Conservation (phyloP, 2,329 filamentous ascomycete genomes). For the Metarhizium robertsii region DNA sequence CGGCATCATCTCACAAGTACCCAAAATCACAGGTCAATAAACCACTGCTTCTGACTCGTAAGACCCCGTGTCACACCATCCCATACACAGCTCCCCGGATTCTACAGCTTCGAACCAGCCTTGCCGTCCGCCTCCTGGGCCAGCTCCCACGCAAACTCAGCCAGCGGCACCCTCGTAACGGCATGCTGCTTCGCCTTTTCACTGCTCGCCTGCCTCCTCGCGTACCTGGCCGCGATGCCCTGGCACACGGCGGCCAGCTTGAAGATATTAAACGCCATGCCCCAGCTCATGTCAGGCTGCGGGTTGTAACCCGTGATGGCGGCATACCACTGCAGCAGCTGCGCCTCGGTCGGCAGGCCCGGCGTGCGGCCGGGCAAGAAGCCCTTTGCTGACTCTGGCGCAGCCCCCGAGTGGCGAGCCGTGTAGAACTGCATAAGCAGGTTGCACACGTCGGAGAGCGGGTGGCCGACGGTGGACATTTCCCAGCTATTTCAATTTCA, state of each 20-base stretch:
- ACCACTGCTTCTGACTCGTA: too few relatives aligned
- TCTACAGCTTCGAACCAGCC: constrained; percentile 18
- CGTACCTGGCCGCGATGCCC: constrained; percentile 85
- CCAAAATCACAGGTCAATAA: too few relatives aligned
- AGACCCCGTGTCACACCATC: too few relatives aligned
- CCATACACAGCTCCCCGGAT: too few relatives aligned
- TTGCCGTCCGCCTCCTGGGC: constrained; percentile 37
- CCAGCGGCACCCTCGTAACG: constrained; percentile 59
- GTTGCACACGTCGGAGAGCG: constrained; percentile 83
- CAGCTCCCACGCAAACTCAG: constrained; percentile 68
- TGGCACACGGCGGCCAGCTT: constrained; percentile 59
- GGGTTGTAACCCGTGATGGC: constrained; percentile 61
- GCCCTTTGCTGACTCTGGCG: constrained; percentile 24
- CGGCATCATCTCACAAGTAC: too few relatives aligned
- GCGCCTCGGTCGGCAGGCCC: constrained; percentile 44
- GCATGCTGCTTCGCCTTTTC: constrained; percentile 68
- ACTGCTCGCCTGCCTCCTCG: constrained; percentile 80
- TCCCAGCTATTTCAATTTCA: constrained; percentile 57
- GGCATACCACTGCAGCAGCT: constrained; percentile 33
- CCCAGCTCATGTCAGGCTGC: constrained; percentile 48
- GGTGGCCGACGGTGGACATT: constrained; percentile 97
- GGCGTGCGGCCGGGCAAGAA: constrained; percentile 56
- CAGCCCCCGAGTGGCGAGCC: constrained; percentile 16
- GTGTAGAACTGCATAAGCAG: constrained; percentile 40
- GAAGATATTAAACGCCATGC: constrained; percentile 53